Evolutionary conservation across 2,329 filamentous ascomycete genomes (phyloP).

Genomic region (Trichophaea hybrida): DNA sequence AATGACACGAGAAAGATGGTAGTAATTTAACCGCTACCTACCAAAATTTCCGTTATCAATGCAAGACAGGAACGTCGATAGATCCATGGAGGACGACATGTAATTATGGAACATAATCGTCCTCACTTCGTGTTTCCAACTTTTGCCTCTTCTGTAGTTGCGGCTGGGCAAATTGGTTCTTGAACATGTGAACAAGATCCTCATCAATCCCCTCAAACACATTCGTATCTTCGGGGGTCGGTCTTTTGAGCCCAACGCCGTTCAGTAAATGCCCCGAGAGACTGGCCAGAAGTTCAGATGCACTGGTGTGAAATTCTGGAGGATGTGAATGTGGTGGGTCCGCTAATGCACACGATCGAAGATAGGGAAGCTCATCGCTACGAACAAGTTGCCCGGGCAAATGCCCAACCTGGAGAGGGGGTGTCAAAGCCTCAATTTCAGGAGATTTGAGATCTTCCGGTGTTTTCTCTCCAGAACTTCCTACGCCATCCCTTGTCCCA

Average conservation of each 20-base stretch:
- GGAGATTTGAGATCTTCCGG: slow-evolving; percentile 54
- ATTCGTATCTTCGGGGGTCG: slow-evolving; percentile 38
- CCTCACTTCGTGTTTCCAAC: slow-evolving; percentile 19
- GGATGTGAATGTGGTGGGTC: slow-evolving; percentile 17
- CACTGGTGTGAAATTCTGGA: slow-evolving; percentile 26
- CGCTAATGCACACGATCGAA: slow-evolving; percentile 24
- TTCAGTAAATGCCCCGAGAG: slow-evolving; percentile 31
- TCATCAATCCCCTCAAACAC: slow-evolving; percentile 41
- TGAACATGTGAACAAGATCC: slow-evolving; percentile 45
- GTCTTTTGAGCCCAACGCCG: slow-evolving; percentile 35
- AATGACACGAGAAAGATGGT: too few species aligned
- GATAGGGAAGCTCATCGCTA: slow-evolving; percentile 33
- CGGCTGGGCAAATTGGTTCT: slow-evolving; percentile 31
- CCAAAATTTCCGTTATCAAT: too few species aligned
- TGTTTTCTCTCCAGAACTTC: slow-evolving; percentile 31
- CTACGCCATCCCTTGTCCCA: slow-evolving; percentile 33
- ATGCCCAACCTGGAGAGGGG: slow-evolving; percentile 47
- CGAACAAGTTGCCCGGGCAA: slow-evolving; percentile 30
- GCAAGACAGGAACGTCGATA: background rate
- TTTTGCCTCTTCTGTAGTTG: slow-evolving; percentile 20
- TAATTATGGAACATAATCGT: slow-evolving; percentile 21
- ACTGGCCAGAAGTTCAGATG: slow-evolving; percentile 31
- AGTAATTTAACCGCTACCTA: too few species aligned
- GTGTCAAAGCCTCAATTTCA: slow-evolving; percentile 73
- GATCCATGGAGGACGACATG: too few species aligned